Percentiles rank a stretch among this genome's conserved stretches.
phyloP scores from a whole-genome alignment of 139 green algal species.

The Mesotaenium endlicherianum region DNA sequence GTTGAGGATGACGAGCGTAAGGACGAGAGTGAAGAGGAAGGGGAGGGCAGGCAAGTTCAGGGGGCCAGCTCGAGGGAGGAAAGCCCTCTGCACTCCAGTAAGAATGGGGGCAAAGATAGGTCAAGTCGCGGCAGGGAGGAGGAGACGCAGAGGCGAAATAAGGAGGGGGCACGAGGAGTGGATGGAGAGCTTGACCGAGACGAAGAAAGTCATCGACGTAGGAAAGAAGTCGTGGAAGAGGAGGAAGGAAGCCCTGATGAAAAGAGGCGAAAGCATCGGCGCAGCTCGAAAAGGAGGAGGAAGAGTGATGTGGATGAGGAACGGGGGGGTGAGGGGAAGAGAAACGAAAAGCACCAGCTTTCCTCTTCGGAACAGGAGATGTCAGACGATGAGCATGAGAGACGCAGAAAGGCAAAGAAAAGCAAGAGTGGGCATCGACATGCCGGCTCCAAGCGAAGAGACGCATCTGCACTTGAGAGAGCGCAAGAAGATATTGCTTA shows the following conservation, averaged over 20 bases:
- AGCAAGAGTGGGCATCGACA: too few relatives aligned
- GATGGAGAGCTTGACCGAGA: too few relatives aligned
- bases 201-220: too few relatives aligned
- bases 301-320: background rate
- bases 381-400: too few relatives aligned
- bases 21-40: too few relatives aligned
- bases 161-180: too few relatives aligned
- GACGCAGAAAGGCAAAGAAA: background rate
- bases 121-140: background rate
- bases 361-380: too few relatives aligned
- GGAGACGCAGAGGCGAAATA: background rate
- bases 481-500: too few relatives aligned
- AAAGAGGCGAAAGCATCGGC: background rate
- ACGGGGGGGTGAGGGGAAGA: background rate
- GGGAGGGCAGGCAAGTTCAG: background rate
- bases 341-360: background rate
- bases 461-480: too few relatives aligned
- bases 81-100: background rate
- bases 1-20: too few relatives aligned
- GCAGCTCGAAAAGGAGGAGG: background rate
- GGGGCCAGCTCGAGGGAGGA: background rate
- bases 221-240: background rate
- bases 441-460: too few relatives aligned
- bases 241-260: background rate
- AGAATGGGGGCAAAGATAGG: background rate